A percentile compares a stretch with the other conserved stretches of the same genome.
Conservation (phyloP, 768 basidiomycete species). For the Russula olivacea region DNA sequence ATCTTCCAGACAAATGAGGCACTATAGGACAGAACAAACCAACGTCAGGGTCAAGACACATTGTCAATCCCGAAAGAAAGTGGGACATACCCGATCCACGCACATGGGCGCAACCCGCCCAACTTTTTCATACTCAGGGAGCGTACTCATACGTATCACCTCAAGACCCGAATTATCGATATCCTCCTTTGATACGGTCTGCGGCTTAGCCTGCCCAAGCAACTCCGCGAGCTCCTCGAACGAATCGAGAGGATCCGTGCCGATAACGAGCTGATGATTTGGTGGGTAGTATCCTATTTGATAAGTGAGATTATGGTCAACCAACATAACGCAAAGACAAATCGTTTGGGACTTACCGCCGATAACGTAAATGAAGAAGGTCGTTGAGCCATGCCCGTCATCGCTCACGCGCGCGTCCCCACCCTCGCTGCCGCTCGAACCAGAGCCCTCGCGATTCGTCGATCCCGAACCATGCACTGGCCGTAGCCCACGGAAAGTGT, state of each 20-base stretch:
- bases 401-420: constrained; percentile 8
- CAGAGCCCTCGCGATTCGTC: constrained; percentile 24
- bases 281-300: constrained; percentile 84
- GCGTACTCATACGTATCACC: constrained; percentile 48
- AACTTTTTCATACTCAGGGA: constrained; percentile 43
- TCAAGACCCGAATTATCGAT: constrained; percentile 80
- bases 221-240: constrained; percentile 84
- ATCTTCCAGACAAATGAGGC: constrained; percentile 82
- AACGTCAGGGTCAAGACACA: neutral
- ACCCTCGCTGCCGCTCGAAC: neutral
- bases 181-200: constrained; percentile 76
- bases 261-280: constrained; percentile 83
- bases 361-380: constrained; percentile 88
- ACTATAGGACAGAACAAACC: constrained; percentile 39
- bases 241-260: constrained; percentile 63
- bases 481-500: constrained; percentile 52
- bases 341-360: constrained; percentile 45
- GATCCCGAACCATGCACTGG: constrained; percentile 27
- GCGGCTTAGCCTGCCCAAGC: constrained; percentile 75
- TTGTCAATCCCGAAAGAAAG: neutral
- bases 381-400: constrained; percentile 43
- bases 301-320: neutral
- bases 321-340: neutral
- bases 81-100: constrained; percentile 59
- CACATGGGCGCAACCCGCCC: constrained; percentile 54